Evolutionary conservation across 2,329 filamentous ascomycete genomes (phyloP).

Genomic region (Drechslera avenae): DNA sequence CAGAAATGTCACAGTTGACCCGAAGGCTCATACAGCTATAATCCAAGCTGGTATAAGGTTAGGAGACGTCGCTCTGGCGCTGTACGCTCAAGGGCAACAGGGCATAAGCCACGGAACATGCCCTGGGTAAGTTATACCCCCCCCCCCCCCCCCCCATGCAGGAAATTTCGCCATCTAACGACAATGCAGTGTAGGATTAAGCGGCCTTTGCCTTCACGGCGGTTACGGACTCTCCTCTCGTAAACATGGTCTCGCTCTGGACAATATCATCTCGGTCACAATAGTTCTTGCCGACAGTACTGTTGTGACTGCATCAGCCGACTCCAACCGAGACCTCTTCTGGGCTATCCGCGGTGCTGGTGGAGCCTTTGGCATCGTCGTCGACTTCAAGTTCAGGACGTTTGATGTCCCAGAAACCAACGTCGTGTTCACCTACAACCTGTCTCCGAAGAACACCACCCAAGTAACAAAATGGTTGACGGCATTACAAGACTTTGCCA

Average conservation of each 20-base stretch:
- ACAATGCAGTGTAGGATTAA: constrained; percentile 33
- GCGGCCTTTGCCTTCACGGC: constrained; percentile 34
- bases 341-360: constrained; percentile 50
- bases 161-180: too few species aligned
- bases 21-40: constrained; percentile 47
- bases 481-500: constrained; percentile 31
- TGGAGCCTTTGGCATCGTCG: constrained; percentile 48
- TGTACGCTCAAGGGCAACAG: constrained; percentile 39
- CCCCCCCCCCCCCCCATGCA: too few species aligned
- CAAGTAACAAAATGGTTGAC: constrained; percentile 24
- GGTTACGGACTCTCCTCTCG: constrained; percentile 37
- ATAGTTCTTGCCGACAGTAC: constrained; percentile 45
- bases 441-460: constrained; percentile 20
- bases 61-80: constrained; percentile 36
- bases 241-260: constrained; percentile 32
- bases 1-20: constrained; percentile 50
- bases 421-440: constrained; percentile 31
- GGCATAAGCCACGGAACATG: constrained; percentile 58
- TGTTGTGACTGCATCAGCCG: constrained; percentile 42
- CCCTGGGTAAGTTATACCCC: constrained; percentile 53
- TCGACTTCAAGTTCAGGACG: constrained; percentile 42
- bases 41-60: constrained; percentile 56
- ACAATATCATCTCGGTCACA: constrained; percentile 29
- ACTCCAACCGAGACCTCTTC: constrained; percentile 47
- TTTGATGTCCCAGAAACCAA: constrained; percentile 32